Base-by-base conservation (phyloP, 371 early-diverging fungal genomes). In the Haplosporangium sp. region DNA sequence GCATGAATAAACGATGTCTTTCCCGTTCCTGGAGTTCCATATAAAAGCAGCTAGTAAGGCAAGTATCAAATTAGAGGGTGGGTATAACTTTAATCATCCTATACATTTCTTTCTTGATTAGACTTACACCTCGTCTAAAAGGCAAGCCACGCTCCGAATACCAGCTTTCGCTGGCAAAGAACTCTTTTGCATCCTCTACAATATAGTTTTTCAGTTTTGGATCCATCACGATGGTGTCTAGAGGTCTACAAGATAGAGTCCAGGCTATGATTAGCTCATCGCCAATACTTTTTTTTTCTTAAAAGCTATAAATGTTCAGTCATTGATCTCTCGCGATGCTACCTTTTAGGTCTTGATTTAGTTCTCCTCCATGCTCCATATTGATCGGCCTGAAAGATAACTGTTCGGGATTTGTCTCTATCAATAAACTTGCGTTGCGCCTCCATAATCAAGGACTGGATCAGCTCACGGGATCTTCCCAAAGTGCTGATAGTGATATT, bases 1-100 rank as follows among this genome's bases (percentile, higher is more conserved):
- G 99, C 97, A 78, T 95, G 96, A 47, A 98, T 98, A 78, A 96
- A 98, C 35, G 92, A 90, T 10, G 96, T 96, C 77, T 99, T 99
- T 47, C 99, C 99, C 53, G 92, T 92, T 38, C 96, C 96, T 0
- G 96, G 96, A 8, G 95, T 91, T 1, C 96, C 97, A 69, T 95
- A 90, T 13, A 96, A 85, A 45, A 96, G 83, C 71, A 96, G 92
- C 74, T 77, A 69, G 13, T 44, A n/a, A 11, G n/a, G 44, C 45
- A 52, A 42, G 57, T 57, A 57, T 34, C 10, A 34, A 27, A 27
- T 27, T 27, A 27, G 27, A 57, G 15, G 10, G 35, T 35, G 27
- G 17, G 10, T 57, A 57, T 35, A 34, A 10, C 9, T 55, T 27
- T 27, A 27, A 27, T 27, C 27, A 27, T 27, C 27, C 27, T 27